phyloP scores from a whole-genome alignment of 2,329 filamentous ascomycete genomes.

The Helotiales sp. region DNA sequence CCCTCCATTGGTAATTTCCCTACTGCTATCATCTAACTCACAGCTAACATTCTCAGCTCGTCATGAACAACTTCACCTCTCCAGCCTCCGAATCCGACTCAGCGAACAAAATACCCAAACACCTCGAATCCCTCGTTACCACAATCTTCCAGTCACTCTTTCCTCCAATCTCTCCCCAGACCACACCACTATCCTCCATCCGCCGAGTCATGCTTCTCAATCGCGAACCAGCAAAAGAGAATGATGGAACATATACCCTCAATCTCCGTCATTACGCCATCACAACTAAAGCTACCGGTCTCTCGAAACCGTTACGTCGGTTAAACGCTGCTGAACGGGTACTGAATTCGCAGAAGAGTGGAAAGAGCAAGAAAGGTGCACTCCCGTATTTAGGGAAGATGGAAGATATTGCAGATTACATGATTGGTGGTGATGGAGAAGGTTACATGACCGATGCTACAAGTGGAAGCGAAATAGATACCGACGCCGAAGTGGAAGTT shows the following conservation, averaged over 20 bases:
- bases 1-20: slow-evolving; percentile 66
- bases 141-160: slow-evolving; percentile 96
- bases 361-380: slow-evolving; percentile 64
- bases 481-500: slow-evolving; percentile 93
- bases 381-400: slow-evolving; percentile 89
- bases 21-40: neutral
- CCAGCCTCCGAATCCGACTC: slow-evolving; percentile 54
- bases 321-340: slow-evolving; percentile 85
- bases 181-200: slow-evolving; percentile 88
- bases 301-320: slow-evolving; percentile 80
- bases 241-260: slow-evolving; percentile 72
- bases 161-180: slow-evolving; percentile 90
- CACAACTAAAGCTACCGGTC: slow-evolving; percentile 79
- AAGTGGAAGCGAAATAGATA: slow-evolving; percentile 89
- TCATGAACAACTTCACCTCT: slow-evolving; percentile 96
- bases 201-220: slow-evolving; percentile 88
- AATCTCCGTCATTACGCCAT: slow-evolving; percentile 95
- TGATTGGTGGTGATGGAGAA: slow-evolving; percentile 77
- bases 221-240: slow-evolving; percentile 60
- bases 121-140: slow-evolving; percentile 89
- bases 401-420: slow-evolving; percentile 91
- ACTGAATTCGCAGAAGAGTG: slow-evolving; percentile 48
- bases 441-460: slow-evolving; percentile 85
- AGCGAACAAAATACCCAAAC: slow-evolving; percentile 77
- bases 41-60: slow-evolving; percentile 56